Percentiles rank a stretch among this genome's conserved stretches.
Conservation (phyloP, 768 basidiomycete genomes). For the Lepiota subincarnata region DNA sequence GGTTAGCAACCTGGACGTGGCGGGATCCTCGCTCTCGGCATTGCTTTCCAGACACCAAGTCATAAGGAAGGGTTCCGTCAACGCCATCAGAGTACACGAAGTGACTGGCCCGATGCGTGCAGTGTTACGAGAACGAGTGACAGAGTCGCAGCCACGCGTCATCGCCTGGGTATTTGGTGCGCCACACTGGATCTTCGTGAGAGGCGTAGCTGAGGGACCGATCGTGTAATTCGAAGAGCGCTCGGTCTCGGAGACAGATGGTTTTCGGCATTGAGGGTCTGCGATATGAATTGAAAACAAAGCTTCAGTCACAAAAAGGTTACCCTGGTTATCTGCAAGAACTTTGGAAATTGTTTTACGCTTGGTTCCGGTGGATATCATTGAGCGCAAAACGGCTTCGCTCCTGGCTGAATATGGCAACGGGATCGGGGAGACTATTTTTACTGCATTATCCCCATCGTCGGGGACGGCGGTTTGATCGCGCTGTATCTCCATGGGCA, state of each 20-base stretch:
- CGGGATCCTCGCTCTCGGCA: neutral
- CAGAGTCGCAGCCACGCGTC: neutral
- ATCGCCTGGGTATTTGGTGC: neutral
- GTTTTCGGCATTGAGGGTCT: no score
- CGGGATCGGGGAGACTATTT: slow-evolving; percentile 28
- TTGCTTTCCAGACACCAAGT: slow-evolving; percentile 26
- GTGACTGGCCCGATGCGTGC: slow-evolving; percentile 26
- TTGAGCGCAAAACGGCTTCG: slow-evolving; percentile 22
- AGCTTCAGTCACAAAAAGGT: no score
- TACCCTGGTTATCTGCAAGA: no score
- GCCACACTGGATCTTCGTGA: no score
- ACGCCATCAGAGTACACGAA: slow-evolving; percentile 36
- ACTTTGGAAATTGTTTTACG: no score
- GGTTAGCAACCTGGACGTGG: neutral
- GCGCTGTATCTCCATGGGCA: neutral
- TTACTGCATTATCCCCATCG: slow-evolving; percentile 6
- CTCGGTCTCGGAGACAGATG: no score
- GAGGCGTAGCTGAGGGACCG: no score
- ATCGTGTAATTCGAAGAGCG: no score
- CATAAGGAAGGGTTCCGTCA: slow-evolving; percentile 42
- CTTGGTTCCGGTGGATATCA: slow-evolving; percentile 25
- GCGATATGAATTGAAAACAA: no score
- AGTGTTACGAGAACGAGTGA: slow-evolving; percentile 3
- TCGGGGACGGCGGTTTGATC: neutral
- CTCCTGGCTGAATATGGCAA: slow-evolving; percentile 26